phyloP scores from a whole-genome alignment of 139 green algal species.

The Yamagishiella unicocca region DNA sequence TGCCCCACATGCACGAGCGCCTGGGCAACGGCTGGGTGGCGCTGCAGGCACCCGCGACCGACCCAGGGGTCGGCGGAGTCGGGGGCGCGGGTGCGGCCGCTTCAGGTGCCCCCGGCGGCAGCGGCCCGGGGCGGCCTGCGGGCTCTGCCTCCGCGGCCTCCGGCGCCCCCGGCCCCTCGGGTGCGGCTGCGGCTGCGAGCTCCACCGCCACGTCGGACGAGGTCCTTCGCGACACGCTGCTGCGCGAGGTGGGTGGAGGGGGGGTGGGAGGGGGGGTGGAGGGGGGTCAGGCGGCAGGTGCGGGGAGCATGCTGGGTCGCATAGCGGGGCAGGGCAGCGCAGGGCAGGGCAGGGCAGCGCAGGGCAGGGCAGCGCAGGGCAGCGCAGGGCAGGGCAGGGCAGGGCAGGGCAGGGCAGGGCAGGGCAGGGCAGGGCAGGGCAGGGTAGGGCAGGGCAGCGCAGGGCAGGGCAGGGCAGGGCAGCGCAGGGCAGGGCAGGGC shows the following conservation, averaged over 20 bases:
- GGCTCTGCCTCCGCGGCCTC: neutral
- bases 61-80: too few species aligned
- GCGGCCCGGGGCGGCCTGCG: conserved; percentile 14
- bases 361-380: too few species aligned
- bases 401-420: too few species aligned
- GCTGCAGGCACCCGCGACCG: neutral
- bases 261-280: neutral
- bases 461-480: too few species aligned
- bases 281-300: neutral
- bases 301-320: neutral
- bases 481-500: too few species aligned
- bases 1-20: conserved; percentile 68
- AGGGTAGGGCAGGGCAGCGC: too few species aligned
- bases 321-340: too few species aligned
- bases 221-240: conserved; percentile 53
- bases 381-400: too few species aligned
- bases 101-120: neutral
- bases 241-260: conserved; percentile 41
- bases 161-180: neutral
- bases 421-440: too few species aligned
- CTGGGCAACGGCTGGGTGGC: conserved; percentile 60
- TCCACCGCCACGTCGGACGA: conserved; percentile 24
- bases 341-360: too few species aligned
- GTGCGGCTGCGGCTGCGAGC: neutral
- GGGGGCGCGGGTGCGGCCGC: neutral